A percentile compares a stretch with the other conserved stretches of the same genome.
These are phyloP conservation scores for Hanseniaspora uvarum DNA, from an alignment of 1,139 yeast genomes.

Conservation along the genomic window DNA sequence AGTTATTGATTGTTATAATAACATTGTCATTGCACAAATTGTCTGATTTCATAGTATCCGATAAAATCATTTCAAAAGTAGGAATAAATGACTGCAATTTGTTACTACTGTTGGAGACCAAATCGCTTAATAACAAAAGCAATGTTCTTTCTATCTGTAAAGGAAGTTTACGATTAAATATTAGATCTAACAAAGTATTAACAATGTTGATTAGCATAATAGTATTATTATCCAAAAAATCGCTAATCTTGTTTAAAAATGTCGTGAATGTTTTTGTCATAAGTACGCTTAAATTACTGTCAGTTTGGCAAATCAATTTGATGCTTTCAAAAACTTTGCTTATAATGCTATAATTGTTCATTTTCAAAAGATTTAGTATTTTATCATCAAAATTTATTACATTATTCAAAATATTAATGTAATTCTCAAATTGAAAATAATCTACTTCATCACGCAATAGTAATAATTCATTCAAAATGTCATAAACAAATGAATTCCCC, in stretches of 20 bases:
- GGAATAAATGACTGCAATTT: not conserved
- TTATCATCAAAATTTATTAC: slow-evolving; percentile 29
- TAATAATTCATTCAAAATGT: not conserved
- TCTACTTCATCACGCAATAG: not conserved
- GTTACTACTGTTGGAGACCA: not conserved
- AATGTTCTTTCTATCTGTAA: slow-evolving; percentile 27
- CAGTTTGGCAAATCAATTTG: slow-evolving; percentile 25
- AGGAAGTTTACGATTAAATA: slow-evolving; percentile 23
- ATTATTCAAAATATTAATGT: slow-evolving; percentile 31
- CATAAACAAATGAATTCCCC: not conserved
- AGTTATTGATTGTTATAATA: not conserved
- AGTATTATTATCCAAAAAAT: slow-evolving; percentile 27
- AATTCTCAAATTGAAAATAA: slow-evolving; percentile 44
- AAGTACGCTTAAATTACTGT: slow-evolving; percentile 33
- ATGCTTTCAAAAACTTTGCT: slow-evolving; percentile 27
- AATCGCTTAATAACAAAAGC: not conserved
- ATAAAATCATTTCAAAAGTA: not conserved
- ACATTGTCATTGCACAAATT: not conserved
- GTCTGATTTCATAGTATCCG: not conserved
- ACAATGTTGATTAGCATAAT: slow-evolving; percentile 41
- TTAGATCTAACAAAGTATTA: slow-evolving; percentile 38
- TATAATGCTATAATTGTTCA: slow-evolving; percentile 24
- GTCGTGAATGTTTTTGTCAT: slow-evolving; percentile 47
- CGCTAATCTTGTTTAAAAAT: slow-evolving; percentile 39
- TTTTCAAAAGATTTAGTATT: slow-evolving; percentile 34